Evolutionary conservation across 441 rosid species (phyloP).

Genomic region (Mallotus repandus): DNA sequence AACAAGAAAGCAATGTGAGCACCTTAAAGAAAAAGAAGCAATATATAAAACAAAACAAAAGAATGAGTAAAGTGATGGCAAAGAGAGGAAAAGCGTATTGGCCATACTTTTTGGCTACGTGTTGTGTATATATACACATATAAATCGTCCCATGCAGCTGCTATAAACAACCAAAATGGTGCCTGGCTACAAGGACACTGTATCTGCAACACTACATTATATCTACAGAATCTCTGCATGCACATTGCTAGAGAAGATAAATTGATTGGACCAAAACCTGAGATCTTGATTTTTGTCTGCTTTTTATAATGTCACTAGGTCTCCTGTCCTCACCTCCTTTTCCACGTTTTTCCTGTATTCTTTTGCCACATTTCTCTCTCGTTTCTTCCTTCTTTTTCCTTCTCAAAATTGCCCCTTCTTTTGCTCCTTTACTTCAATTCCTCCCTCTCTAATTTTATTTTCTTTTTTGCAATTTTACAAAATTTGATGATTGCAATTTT

Average conservation of each 20-base stretch:
- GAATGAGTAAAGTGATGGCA: not conserved
- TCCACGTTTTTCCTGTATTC: slow-evolving; percentile 5
- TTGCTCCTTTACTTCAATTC: not conserved
- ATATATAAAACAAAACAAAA: not conserved
- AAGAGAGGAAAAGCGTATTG: not conserved
- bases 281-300: too few species aligned
- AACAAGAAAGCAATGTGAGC: too few species aligned
- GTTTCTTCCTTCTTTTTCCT: slow-evolving; percentile 18
- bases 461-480: too few species aligned
- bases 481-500: too few species aligned
- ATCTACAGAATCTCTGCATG: too few species aligned
- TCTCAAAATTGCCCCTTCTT: not conserved
- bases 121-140: not conserved
- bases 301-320: slow-evolving; percentile 13
- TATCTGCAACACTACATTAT: too few species aligned
- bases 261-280: not conserved
- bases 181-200: slow-evolving; percentile 10
- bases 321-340: slow-evolving; percentile 6
- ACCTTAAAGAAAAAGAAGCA: not conserved
- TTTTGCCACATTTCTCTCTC: not conserved
- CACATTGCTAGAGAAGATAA: too few species aligned
- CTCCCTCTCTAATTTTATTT: too few species aligned
- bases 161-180: not conserved
- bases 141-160: too few species aligned
- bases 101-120: not conserved